phyloP scores from a whole-genome alignment of 768 basidiomycete genomes.

The Cyclocybe cylindracea region DNA sequence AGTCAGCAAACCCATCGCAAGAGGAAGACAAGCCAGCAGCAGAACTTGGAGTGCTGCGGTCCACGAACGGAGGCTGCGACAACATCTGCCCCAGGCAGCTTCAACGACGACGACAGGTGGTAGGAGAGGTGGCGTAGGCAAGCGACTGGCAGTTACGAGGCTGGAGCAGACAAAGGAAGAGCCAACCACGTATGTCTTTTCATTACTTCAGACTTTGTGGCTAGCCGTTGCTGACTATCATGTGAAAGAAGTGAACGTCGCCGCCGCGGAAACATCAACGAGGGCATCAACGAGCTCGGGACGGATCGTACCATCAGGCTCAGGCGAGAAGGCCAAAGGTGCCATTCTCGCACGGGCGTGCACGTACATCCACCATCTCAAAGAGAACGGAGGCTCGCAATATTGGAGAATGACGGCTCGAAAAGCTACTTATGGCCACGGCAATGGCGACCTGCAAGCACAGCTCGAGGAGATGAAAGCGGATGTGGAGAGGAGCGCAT shows the following conservation, averaged over 20 bases:
- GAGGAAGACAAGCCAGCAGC: slow-evolving; percentile 14
- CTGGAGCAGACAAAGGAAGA: slow-evolving; percentile 79
- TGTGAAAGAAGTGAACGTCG: slow-evolving; percentile 93
- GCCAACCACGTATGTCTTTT: slow-evolving; percentile 70
- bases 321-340: slow-evolving; percentile 88
- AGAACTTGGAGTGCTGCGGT: slow-evolving; percentile 10
- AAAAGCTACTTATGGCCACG: slow-evolving; percentile 91
- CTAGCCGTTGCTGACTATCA: background rate
- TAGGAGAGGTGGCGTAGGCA: slow-evolving; percentile 55
- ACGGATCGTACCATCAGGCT: slow-evolving; percentile 83
- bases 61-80: background rate
- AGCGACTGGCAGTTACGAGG: slow-evolving; percentile 71
- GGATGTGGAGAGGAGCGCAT: slow-evolving; percentile 76
- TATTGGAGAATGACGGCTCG: slow-evolving; percentile 92
- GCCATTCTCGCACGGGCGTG: slow-evolving; percentile 87
- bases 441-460: slow-evolving; percentile 83
- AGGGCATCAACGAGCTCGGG: slow-evolving; percentile 93
- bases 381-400: slow-evolving; percentile 89
- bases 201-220: slow-evolving; percentile 1
- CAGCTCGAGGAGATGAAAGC: slow-evolving; percentile 82
- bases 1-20: slow-evolving; percentile 16
- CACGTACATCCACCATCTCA: slow-evolving; percentile 90
- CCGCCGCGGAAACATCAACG: slow-evolving; percentile 93
- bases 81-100: slow-evolving; percentile 16
- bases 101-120: slow-evolving; percentile 31